These are phyloP conservation scores for Naematelia encephala DNA, from an alignment of 768 basidiomycete species.

Conservation along the genomic window DNA sequence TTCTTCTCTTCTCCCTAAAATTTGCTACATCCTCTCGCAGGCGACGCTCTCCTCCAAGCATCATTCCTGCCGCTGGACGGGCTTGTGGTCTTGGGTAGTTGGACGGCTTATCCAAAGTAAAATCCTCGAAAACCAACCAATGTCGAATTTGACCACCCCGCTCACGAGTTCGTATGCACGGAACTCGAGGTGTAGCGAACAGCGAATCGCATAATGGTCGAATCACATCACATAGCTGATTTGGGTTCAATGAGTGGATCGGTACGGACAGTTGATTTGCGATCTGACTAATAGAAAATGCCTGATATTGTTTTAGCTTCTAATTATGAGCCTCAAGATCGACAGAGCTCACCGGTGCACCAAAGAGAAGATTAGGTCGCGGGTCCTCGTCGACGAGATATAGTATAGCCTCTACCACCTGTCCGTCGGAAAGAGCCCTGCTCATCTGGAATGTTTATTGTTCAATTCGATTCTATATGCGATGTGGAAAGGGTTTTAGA, in stretches of 20 bases:
- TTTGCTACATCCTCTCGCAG: not conserved
- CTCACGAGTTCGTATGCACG: not conserved
- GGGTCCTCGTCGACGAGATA: conserved; percentile 16
- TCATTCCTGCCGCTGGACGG: not conserved
- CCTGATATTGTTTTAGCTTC: no score
- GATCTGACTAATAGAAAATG: not conserved
- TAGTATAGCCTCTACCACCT: conserved; percentile 10
- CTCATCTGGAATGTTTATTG: not conserved
- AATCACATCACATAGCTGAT: not conserved
- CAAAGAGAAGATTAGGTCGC: conserved; percentile 18
- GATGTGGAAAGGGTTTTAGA: no score
- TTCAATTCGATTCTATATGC: no score
- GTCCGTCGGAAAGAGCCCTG: no score
- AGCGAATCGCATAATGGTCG: not conserved
- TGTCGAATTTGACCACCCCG: not conserved
- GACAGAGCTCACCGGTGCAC: conserved; percentile 19
- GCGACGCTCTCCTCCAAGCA: not conserved
- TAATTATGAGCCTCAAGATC: no score
- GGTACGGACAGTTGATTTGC: not conserved
- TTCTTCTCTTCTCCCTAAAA: not conserved
- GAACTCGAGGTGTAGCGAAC: conserved; percentile 3
- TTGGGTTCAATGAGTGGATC: not conserved
- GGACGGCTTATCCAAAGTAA: not conserved
- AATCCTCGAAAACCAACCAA: conserved; percentile 5
- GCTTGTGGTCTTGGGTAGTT: not conserved